Conservation (phyloP, 139 green algal species). For the Spirogloea muscicola region DNA sequence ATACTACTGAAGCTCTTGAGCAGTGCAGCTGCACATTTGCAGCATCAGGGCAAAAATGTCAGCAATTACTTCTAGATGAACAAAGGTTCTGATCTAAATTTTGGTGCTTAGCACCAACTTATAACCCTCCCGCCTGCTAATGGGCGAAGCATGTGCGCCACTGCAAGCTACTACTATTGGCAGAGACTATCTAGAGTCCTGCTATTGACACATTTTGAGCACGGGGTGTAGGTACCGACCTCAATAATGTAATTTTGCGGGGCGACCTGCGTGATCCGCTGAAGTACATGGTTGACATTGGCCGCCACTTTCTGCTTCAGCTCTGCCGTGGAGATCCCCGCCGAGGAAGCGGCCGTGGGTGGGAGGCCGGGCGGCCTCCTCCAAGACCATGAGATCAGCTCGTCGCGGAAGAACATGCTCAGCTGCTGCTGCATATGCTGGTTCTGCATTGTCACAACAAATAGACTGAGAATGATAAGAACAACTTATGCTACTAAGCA, state of each 20-base stretch:
- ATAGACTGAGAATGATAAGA: too few species aligned
- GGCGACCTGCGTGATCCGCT: conserved; percentile 32
- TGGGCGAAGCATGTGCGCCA: background rate
- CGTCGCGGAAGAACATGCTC: conserved; percentile 79
- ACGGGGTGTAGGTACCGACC: too few species aligned
- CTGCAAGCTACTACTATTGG: too few species aligned
- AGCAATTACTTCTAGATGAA: background rate
- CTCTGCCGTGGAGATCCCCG: conserved; percentile 19
- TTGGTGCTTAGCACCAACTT: background rate
- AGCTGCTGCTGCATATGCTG: conserved; percentile 59
- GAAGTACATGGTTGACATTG: conserved; percentile 49
- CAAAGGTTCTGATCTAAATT: background rate
- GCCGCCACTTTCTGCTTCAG: conserved; percentile 45
- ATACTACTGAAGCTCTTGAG: background rate
- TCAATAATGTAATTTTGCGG: conserved; percentile 28
- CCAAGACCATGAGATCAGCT: conserved; percentile 55
- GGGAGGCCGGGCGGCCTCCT: conserved; percentile 6
- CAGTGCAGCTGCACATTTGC: background rate
- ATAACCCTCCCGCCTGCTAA: background rate
- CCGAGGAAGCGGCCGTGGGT: background rate
- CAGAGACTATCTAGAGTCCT: too few species aligned
- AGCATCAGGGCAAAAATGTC: background rate
- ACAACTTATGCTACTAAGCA: too few species aligned
- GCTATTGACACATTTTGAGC: too few species aligned
- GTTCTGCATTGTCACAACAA: too few species aligned